Evolutionary conservation across 768 basidiomycete species (phyloP).

Genomic region (Dacryopinax primogenitus): DNA sequence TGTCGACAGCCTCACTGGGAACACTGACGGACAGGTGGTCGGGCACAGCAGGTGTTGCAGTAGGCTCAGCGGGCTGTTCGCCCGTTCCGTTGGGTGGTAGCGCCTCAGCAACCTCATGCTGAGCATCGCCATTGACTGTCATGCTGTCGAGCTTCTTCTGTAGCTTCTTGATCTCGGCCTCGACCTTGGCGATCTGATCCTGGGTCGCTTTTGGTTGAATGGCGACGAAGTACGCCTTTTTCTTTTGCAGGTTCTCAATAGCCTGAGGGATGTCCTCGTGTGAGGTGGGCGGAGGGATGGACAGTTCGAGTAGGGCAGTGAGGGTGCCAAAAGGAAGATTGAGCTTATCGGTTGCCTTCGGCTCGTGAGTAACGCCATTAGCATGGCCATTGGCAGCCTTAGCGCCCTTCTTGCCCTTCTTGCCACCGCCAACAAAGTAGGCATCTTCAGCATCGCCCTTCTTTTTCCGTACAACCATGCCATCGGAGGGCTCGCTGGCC

Average conservation of each 20-base stretch:
- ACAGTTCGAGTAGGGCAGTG: conserved; percentile 70
- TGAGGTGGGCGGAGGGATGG: conserved; percentile 79
- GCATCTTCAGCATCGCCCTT: conserved; percentile 75
- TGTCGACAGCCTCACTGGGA: conserved; percentile 31
- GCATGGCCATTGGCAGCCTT: conserved; percentile 37
- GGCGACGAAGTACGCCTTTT: conserved; percentile 89
- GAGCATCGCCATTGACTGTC: conserved; percentile 6
- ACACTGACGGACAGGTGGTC: conserved; percentile 26
- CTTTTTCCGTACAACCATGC: conserved; percentile 72
- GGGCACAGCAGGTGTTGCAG: conserved; percentile 31
- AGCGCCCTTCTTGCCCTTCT: conserved; percentile 51
- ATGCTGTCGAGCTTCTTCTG: conserved; percentile 9
- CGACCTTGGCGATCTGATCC: conserved; percentile 69
- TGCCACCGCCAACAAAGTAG: conserved; percentile 60
- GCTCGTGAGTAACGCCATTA: conserved; percentile 12
- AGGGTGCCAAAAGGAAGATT: conserved; percentile 78
- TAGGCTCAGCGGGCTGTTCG: conserved; percentile 37
- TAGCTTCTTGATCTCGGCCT: conserved; percentile 57
- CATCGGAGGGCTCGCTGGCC: conserved; percentile 52
- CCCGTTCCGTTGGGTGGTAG: conserved; percentile 33
- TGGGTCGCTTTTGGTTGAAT: conserved; percentile 73
- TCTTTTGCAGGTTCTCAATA: conserved; percentile 79
- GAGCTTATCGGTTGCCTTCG: conserved; percentile 31
- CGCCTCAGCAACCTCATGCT: not conserved
- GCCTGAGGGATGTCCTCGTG: conserved; percentile 65